Base-by-base conservation (phyloP, 2,329 filamentous ascomycete genomes). In the Penicillium thymicola region DNA sequence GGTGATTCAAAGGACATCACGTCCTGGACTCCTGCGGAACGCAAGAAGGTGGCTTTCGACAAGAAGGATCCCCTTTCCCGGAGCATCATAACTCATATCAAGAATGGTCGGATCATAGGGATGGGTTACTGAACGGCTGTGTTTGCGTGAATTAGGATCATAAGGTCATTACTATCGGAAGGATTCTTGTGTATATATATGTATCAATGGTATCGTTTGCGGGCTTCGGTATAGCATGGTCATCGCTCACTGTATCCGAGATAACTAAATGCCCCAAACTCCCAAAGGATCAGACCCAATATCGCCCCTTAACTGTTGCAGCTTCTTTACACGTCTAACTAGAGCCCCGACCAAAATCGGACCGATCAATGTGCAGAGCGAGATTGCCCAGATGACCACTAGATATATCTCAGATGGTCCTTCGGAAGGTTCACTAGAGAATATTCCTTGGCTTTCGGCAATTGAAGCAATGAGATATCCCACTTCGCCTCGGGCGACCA, bases 401-500 rank as follows among this genome's bases (percentile, higher is more conserved):
- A 84, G 68, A 57, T 82, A 85, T 0, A 81, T 75, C 36, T 82
- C 77, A 0, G 78, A 76, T 16, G 70, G 69, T 2, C 59, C 64
- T 7, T 59, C 55, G 1, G 42, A 57, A 2, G 60, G 45, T 4
- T 41, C 58, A 10, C 13, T 42, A 10, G 50, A 40, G 37, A 83
- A 83, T 11, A 83, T 75, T 0, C 79, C 78, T 14, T 76, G 74
- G 5, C 73, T 79, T 64, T 89, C 81, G 0, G 87, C 87, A 0
- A 92, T 71, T 0, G 86, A 84, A 1, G 86, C 85, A 59, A 94
- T 90, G 42, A 93, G 71, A 59, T 91, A 91, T 0, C 89, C 89
- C 34, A 93, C 90, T 69, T 94, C 89, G 0, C 89, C 89, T n/a
- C 89, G 80, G 0, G 89, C 85, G 0, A 88, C 82, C 89, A 93